Evolutionary conservation across 495 filamentous ascomycete genomes (phyloP).

Genomic region (Aspergillus saccharolyticus): DNA sequence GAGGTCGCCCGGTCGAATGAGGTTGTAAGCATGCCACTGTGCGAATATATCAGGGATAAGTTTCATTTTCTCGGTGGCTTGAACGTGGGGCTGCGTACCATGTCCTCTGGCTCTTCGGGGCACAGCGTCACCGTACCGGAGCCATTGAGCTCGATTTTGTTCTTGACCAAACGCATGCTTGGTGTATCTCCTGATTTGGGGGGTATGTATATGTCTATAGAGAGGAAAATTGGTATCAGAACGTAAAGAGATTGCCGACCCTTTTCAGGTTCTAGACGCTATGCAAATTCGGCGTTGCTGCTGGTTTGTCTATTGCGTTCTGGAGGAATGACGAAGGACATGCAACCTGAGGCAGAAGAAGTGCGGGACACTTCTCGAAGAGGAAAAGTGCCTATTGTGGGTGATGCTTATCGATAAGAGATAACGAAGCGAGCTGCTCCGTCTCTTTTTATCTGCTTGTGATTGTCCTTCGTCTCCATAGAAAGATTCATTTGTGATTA

Average conservation of each 20-base stretch:
- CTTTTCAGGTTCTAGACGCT: background rate
- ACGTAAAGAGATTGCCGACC: background rate
- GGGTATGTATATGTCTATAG: background rate
- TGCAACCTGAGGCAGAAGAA: constrained; percentile 9
- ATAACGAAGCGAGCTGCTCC: background rate
- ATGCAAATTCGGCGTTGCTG: background rate
- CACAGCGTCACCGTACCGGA: constrained; percentile 74
- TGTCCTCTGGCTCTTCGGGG: constrained; percentile 92
- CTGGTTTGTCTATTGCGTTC: background rate
- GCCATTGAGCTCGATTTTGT: constrained; percentile 69
- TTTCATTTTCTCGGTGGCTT: no score
- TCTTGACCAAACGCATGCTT: constrained; percentile 69
- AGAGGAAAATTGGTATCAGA: background rate
- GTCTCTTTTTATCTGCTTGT: no score
- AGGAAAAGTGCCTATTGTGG: background rate
- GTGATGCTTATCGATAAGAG: constrained; percentile 23
- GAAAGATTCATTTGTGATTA: no score
- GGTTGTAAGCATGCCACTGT: constrained; percentile 95
- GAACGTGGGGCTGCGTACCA: constrained; percentile 50
- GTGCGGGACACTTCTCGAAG: constrained; percentile 14
- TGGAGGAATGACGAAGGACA: background rate
- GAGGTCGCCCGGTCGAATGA: constrained; percentile 74
- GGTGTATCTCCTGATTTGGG: background rate
- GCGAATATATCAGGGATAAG: background rate
- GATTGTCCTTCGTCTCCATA: no score